Evolutionary conservation across 2,329 filamentous ascomycete species (phyloP), one percentile per base, ranked within the genome.

Genomic region (Colletotrichum sp.): DNA sequence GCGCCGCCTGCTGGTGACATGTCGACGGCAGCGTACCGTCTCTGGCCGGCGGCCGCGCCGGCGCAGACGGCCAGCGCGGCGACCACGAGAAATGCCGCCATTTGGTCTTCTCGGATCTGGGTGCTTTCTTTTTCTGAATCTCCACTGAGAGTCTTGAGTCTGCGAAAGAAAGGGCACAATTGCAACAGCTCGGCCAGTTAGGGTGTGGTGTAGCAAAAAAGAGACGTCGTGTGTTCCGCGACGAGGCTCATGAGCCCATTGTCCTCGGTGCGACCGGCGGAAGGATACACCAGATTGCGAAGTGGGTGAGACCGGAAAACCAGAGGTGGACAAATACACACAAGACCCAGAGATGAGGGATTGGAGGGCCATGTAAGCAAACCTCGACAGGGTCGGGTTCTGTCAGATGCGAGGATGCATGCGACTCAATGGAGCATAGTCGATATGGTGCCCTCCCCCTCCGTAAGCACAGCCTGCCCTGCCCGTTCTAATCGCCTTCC

Each of bases 11-110:
- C 67, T 36, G 63, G 75, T 15, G 70, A 59, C 55, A 76, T 55
- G 57, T 75, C 73, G 27, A 76, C 64, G 43, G 61, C 73, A 31
- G 73, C 75, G 57, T 68, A 75, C 8, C 67, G 57, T 11, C 68
- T 64, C 33, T 72, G 72, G 8, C 43, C 24, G 15, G 63, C 47
- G 16, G 69, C 72, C 47, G 69, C 63, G 21, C 63, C 55, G 29
- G 63, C 70, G 64, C 34, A 18, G 54, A 66, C 18, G 38, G 69
- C 58, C 64, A 74, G 58, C 51, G 59, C 36, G 47, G 33, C 34
- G 15, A 61, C 59, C 8, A 34, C 47, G 9, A 51, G 57, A 47
- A 47, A 47, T 9, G 43, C 31, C 51, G 43, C 31, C 62, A 68
- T 68, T 38, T n/a, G 13, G 24, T 13, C 13, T 31, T 34, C 31